Base-by-base conservation (phyloP, 257 asterid species). In the Solanum stenotomum region DNA sequence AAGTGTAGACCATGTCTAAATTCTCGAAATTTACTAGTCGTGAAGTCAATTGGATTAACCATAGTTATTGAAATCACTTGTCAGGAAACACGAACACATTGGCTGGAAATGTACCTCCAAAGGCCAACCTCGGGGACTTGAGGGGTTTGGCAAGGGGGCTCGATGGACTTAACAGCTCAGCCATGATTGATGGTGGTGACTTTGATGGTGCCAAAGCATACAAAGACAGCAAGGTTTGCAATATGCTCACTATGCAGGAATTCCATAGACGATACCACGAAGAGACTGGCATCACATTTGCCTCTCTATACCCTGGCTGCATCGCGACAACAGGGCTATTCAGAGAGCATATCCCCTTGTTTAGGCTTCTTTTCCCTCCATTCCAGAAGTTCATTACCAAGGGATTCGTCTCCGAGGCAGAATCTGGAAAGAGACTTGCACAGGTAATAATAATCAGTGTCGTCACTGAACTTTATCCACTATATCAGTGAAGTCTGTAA, bases 71-170 rank as follows among this genome's bases (percentile, higher is more conserved):
- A n/a, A 83, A 78, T 86, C 85, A 27, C 25, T 49, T 76, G 70
- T 78, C 94, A 96, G 98, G 99, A 81, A 96, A 96, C 75, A 95
- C 99, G 1, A 96, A 96, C 52, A 95, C 99, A 3, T 88, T 96
- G 93, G 99, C 99, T 3, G 99, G 98, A 83, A 95, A 96, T 34
- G 97, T 96, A 83, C 99, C 98, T 74, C 99, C 99, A 79, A 96
- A 95, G 93, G 99, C 99, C 23, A 95, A 92, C 85, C 96, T 96
- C 3, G 98, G 98, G 35, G 99, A 96, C 90, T 33, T 96, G 89
- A 91, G 98, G 87, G 99, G 98, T 15, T 95, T 95, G 16, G 96
- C 95, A 18, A 96, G 94, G 0, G 96, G 98, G 6, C 88, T 96
- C 8, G 94, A 90, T 70, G 98, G 98, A 18, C 90, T 94, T 59